Evolutionary conservation across 2,329 filamentous ascomycete species (phyloP).

Genomic region (Fusarium chlamydosporum): DNA sequence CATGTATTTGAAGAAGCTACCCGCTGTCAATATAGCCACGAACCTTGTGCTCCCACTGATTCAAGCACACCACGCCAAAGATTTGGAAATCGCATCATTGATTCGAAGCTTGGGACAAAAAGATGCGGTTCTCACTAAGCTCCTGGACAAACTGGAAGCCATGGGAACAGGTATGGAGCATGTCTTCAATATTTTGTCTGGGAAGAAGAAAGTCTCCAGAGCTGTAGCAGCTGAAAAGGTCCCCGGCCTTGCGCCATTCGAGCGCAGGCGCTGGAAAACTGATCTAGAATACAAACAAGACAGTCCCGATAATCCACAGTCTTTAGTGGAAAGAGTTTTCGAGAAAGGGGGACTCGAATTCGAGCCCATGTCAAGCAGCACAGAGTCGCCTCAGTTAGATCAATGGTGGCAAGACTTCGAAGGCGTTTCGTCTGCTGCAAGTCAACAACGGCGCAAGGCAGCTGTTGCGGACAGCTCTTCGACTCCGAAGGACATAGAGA

Average conservation of each 20-base stretch:
- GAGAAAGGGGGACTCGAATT: constrained; percentile 54
- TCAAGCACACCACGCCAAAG: constrained; percentile 60
- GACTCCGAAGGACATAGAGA: constrained; percentile 35
- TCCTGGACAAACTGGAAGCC: constrained; percentile 68
- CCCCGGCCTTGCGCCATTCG: constrained; percentile 66
- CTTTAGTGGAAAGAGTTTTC: constrained; percentile 62
- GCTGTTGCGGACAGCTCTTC: constrained; percentile 27
- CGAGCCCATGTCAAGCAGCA: constrained; percentile 50
- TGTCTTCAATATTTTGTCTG: constrained; percentile 66
- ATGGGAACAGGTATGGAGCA: constrained; percentile 67
- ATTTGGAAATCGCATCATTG: constrained; percentile 61
- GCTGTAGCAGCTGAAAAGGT: constrained; percentile 63
- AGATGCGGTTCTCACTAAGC: constrained; percentile 64
- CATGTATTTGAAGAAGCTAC: constrained; percentile 66
- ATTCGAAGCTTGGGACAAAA: constrained; percentile 63
- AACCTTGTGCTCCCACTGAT: constrained; percentile 68
- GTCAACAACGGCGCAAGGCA: constrained; percentile 37
- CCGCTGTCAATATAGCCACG: constrained; percentile 60
- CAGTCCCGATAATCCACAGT: constrained; percentile 51
- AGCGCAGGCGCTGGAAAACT: constrained; percentile 57
- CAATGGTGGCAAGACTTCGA: constrained; percentile 66
- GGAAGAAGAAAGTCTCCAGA: constrained; percentile 63
- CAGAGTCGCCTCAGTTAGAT: constrained; percentile 57
- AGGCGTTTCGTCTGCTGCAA: constrained; percentile 48
- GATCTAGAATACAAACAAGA: constrained; percentile 47